Evolutionary conservation across 2,329 filamentous ascomycete species (phyloP), one percentile per base, ranked within the genome.

Genomic region (Alternaria sp.): DNA sequence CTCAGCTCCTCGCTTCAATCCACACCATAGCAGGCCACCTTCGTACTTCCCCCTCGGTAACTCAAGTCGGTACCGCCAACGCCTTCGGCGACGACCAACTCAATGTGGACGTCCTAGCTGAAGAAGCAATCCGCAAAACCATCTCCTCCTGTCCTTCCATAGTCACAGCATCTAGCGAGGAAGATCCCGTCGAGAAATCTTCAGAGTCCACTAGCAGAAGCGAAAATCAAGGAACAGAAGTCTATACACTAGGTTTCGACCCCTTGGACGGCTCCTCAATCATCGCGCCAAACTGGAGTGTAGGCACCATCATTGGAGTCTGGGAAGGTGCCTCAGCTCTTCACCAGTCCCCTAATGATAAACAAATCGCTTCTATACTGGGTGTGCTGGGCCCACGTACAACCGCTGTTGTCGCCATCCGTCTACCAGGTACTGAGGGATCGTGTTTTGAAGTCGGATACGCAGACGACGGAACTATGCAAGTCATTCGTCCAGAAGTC

Each of bases 251-350:
- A 8, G 87, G 86, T 0, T 89, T 89, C 65, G 87, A 89, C 65
- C 87, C 87, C 0, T 81, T 89, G 0, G 87, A 89, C 65, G 87
- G 87, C 11, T 87, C 84, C 73, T 88, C 86, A 47, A 89, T 89
- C 61, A 78, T 78, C 49, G 72, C 72, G 3, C 71, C 76, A 12
- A 78, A 78, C 57, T 78, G 76, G 76, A 73, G 73, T 3, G 76
- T 78, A 7, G 76, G 86, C 71, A 88, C 86, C 47, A 89, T 89
- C 58, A 75, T 88, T 16, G 87, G 87, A 7, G 75, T 89, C 39
- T 89, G 87, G 76, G 65, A 72, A 26, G 73, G 74, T 1, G 4
- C 46, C 1, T 66, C 67, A 2, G 76, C 75, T 3, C 44, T 78
- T 1, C 58, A 59, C 65, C n/a, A 65, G 14, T 32, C 51, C 7